Evolutionary conservation across 306 rosid species (phyloP).

Genomic region (Styphnolobium japonicum): DNA sequence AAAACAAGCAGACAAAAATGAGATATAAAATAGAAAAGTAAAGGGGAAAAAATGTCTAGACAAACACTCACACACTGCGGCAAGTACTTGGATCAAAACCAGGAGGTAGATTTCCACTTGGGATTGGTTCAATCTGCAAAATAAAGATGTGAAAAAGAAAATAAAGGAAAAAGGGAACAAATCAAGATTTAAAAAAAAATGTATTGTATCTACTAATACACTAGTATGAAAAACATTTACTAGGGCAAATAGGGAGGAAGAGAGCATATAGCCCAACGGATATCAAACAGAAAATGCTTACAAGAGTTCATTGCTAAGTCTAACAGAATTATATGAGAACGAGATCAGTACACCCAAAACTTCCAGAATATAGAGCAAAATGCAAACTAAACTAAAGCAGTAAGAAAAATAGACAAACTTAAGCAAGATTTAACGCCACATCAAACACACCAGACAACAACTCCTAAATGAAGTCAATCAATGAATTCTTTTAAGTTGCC

Average conservation of each 20-base stretch:
- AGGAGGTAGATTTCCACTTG: slow-evolving; percentile 99
- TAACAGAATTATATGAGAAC: neutral
- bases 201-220: slow-evolving; percentile 31
- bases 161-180: slow-evolving; percentile 27
- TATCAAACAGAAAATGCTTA: neutral
- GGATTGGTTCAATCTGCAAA: slow-evolving; percentile 99
- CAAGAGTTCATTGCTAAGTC: slow-evolving; percentile 1
- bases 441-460: neutral
- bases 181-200: slow-evolving; percentile 29
- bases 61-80: slow-evolving; percentile 99
- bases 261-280: slow-evolving; percentile 16
- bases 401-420: neutral
- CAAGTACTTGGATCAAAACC: slow-evolving; percentile 99
- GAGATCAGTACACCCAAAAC: neutral
- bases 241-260: neutral
- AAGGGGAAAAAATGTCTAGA: slow-evolving; percentile 36
- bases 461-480: neutral
- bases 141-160: slow-evolving; percentile 52
- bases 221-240: slow-evolving; percentile 14
- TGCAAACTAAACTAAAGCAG: neutral
- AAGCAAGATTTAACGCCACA: neutral
- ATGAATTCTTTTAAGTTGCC: neutral
- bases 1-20: slow-evolving; percentile 1
- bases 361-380: neutral
- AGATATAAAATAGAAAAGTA: neutral